phyloP scores from a whole-genome alignment of 768 basidiomycete genomes.

The Termitomyces sp. region DNA sequence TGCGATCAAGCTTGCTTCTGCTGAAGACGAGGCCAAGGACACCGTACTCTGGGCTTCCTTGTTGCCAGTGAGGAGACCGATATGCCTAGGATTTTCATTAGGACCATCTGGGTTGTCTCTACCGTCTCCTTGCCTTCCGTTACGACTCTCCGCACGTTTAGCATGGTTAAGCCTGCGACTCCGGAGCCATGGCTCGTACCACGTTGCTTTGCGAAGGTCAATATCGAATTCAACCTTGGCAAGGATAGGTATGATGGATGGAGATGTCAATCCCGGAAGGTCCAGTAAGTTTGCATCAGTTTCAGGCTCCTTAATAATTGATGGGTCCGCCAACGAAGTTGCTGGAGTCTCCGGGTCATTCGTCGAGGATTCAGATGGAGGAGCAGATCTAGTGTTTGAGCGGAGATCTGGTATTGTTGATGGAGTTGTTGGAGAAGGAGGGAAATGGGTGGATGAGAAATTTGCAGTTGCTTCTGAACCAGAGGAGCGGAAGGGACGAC shows the following conservation, averaged over 20 bases:
- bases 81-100: constrained; percentile 27
- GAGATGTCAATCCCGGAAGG: constrained; percentile 59
- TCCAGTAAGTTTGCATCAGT: constrained; percentile 44
- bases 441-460: constrained; percentile 27
- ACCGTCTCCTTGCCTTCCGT: constrained; percentile 17
- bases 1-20: constrained; percentile 6
- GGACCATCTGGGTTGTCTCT: constrained; percentile 16
- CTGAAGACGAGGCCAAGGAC: constrained; percentile 18
- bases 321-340: constrained; percentile 34
- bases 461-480: constrained; percentile 30
- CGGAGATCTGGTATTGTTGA: constrained; percentile 47
- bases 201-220: constrained; percentile 69
- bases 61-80: constrained; percentile 48
- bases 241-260: constrained; percentile 73
- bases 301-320: constrained; percentile 25
- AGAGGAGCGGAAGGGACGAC: constrained; percentile 45
- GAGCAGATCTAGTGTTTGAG: constrained; percentile 42
- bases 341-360: constrained; percentile 50
- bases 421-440: constrained; percentile 47
- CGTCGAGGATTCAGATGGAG: constrained; percentile 37
- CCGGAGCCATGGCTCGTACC: constrained; percentile 83
- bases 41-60: constrained; percentile 35
- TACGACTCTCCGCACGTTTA: constrained; percentile 47
- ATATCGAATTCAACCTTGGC: constrained; percentile 97
- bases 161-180: constrained; percentile 56